Base-by-base conservation (phyloP, 1,139 yeast species). In the Candida tetrigidarum region DNA sequence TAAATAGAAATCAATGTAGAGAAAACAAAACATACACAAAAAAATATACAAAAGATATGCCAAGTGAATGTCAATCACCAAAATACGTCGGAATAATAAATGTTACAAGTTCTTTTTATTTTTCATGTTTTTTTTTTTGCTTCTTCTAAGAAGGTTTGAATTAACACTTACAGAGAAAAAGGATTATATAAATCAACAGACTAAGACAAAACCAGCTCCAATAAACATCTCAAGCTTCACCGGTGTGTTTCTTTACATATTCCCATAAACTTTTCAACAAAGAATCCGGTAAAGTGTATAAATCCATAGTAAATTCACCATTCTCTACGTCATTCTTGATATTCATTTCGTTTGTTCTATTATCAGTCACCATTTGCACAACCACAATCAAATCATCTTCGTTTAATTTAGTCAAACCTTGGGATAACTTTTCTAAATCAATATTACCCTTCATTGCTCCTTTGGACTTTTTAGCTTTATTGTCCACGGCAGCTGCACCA, bases 341-440 rank as follows among this genome's bases (percentile, higher is more conserved):
- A 67, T 88, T 91, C 97, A 93, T 93, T 47, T 93, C 98, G 40
- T 89, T 84, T 14, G 98, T 91, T 66, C 90, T 84, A 69, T 93
- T 93, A 66, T 93, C 98, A 44, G 96, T 91, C 30, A 93, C 96
- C 97, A 93, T 92, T 67, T 93, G 98, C 44, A 93, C 98, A 42
- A 93, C 95, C 30, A 92, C 96, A 47, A 93, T 81, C 58, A 93
- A 76, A 64, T 93, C 98, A 63, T 93, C 98, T 66, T 93, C 99
- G 49, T 78, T 84, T 50, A 93, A 76, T 66, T 89, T 88, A 47
- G 96, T 89, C 57, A 93, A 78, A 2, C 96, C 96, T 51, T 86
- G 88, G 5, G 98, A 97, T 57, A 93, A 78, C 63, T 86, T 85
- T 63, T 93, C 99, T 54, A 93, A 76, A 64, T 93, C 97, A 41